These are phyloP conservation scores for Bipolaris oryzae DNA, from an alignment of 2,329 filamentous ascomycete genomes.

Conservation along the genomic window DNA sequence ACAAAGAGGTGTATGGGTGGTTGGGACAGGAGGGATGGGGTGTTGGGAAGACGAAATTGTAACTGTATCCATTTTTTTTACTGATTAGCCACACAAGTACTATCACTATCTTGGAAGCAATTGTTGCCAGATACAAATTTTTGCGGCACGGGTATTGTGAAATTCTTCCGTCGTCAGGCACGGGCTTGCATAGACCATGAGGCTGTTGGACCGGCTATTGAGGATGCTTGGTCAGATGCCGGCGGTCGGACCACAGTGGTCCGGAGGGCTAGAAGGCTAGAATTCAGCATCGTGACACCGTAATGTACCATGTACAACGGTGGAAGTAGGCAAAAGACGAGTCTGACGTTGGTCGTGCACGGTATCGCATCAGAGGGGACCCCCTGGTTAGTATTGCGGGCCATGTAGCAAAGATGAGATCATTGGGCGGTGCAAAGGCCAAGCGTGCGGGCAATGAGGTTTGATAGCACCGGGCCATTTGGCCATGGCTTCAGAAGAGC, in stretches of 20 bases:
- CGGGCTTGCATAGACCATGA: neutral
- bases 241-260: constrained; percentile 23
- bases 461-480: constrained; percentile 1
- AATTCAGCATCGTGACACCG: constrained; percentile 9
- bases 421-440: neutral
- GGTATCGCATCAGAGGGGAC: neutral
- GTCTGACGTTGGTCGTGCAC: neutral
- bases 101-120: too few species aligned
- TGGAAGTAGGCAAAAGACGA: neutral
- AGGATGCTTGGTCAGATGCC: constrained; percentile 15
- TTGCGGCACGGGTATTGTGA: neutral
- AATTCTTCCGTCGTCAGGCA: neutral
- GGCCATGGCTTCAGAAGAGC: neutral
- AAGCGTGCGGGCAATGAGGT: neutral
- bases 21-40: constrained; percentile 59
- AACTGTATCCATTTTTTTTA: neutral
- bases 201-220: constrained; percentile 3
- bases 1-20: constrained; percentile 58
- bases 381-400: constrained; percentile 1
- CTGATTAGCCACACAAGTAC: too few species aligned
- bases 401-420: constrained; percentile 1
- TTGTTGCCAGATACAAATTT: too few species aligned
- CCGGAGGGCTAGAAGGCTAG: constrained; percentile 17
- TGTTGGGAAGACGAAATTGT: constrained; percentile 21
- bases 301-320: neutral